Conservation (phyloP, 495 filamentous ascomycete species). For the Penicillium malachiteum region DNA sequence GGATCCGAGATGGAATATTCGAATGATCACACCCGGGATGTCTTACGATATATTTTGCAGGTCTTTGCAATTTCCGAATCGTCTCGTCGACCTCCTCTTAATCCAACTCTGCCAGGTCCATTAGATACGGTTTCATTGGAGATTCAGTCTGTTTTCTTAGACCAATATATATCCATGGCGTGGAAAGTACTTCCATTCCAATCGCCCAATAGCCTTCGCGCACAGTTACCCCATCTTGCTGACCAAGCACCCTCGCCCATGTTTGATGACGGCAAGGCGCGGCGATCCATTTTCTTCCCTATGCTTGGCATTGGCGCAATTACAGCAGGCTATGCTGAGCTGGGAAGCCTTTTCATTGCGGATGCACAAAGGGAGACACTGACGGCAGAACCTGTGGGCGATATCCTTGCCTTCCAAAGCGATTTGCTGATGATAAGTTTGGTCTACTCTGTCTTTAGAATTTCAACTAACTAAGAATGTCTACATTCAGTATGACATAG, state of each 20-base stretch:
- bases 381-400: neutral
- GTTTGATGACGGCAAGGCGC: neutral
- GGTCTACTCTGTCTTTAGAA: neutral
- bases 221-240: neutral
- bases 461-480: neutral
- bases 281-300: neutral
- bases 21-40: neutral
- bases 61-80: neutral
- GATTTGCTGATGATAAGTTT: neutral
- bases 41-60: neutral
- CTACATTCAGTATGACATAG: neutral
- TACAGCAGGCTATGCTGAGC: neutral
- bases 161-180: neutral
- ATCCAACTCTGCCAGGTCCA: neutral
- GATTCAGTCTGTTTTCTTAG: neutral
- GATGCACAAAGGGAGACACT: neutral
- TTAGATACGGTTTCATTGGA: neutral
- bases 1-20: neutral
- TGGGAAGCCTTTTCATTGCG: neutral
- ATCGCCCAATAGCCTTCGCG: neutral
- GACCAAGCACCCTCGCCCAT: too few relatives aligned
- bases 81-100: neutral
- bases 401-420: neutral
- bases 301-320: neutral
- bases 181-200: neutral